Conservation (phyloP, 176 grass and related monocot species). For the Ananas comosus region DNA sequence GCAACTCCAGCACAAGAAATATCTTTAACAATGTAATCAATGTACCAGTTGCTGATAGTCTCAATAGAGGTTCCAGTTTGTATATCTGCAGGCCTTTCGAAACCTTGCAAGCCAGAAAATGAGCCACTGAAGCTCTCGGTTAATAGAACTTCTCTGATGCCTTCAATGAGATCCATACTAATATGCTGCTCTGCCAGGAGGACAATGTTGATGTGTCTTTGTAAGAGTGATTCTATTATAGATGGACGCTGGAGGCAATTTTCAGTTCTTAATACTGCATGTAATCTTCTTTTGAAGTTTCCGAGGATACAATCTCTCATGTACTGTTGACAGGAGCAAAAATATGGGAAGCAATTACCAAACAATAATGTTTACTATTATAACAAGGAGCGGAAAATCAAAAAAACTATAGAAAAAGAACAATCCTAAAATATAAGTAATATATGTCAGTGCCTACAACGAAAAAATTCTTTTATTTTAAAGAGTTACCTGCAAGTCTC, state of each 20-base stretch:
- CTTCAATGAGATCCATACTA: conserved; percentile 99
- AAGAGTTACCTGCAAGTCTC: too few species aligned
- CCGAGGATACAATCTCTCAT: conserved; percentile 97
- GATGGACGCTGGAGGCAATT: conserved; percentile 87
- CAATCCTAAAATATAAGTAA: too few species aligned
- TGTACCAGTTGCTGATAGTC: conserved; percentile 73
- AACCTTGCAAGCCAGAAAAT: conserved; percentile 69
- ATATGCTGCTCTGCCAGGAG: conserved; percentile 95
- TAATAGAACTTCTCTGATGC: conserved; percentile 78
- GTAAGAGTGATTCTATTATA: conserved; percentile 71
- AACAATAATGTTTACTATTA: conserved; percentile 9
- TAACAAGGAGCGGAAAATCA: conserved; percentile 14
- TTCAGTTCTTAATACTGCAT: conserved; percentile 70
- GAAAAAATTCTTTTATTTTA: too few species aligned
- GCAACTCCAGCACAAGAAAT: conserved; percentile 47
- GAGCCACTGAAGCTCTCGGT: conserved; percentile 72
- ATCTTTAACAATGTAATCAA: conserved; percentile 87
- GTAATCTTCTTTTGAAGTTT: conserved; percentile 92
- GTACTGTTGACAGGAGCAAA: conserved; percentile 49
- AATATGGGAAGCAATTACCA: conserved; percentile 12
- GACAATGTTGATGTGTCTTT: conserved; percentile 89
- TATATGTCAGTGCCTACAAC: too few species aligned
- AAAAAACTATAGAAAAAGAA: not conserved
- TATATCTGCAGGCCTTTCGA: conserved; percentile 58
- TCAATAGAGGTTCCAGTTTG: conserved; percentile 75